Evolutionary conservation across 768 basidiomycete genomes (phyloP).

Genomic region (Hortiboletus campestris): DNA sequence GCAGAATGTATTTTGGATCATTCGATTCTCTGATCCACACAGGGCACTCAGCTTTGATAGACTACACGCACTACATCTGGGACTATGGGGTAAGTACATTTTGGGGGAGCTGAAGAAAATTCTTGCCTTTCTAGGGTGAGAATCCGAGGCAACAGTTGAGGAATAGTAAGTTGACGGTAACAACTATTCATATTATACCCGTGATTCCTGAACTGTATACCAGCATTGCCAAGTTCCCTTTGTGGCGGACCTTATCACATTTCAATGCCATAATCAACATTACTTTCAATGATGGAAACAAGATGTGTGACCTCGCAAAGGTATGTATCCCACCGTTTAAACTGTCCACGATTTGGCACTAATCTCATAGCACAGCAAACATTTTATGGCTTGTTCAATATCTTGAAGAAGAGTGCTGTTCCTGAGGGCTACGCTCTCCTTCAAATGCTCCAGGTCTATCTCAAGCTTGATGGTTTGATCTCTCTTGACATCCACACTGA

Average conservation of each 20-base stretch:
- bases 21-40: conserved; percentile 35
- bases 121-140: conserved; percentile 13
- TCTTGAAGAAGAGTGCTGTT: too few species aligned
- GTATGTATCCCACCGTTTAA: conserved; percentile 13
- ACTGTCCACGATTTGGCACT: too few species aligned
- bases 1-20: conserved; percentile 41
- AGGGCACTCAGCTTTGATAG: conserved; percentile 37
- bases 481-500: too few species aligned
- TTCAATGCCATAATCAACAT: conserved; percentile 27
- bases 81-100: conserved; percentile 36
- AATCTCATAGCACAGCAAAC: too few species aligned
- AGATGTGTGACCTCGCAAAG: conserved; percentile 37
- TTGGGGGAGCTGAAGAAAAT: conserved; percentile 23
- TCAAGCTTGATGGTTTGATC: too few species aligned
- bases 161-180: conserved; percentile 21
- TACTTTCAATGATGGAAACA: conserved; percentile 35
- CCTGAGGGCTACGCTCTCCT: too few species aligned
- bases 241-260: conserved; percentile 36
- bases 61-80: conserved; percentile 36
- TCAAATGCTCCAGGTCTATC: too few species aligned
- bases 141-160: conserved; percentile 7
- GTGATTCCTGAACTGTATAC: neutral
- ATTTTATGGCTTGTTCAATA: too few species aligned
- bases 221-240: conserved; percentile 31
- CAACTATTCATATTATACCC: too few species aligned